Conservation (phyloP, 768 basidiomycete genomes). For the Dictyophora rubrovolvata region DNA sequence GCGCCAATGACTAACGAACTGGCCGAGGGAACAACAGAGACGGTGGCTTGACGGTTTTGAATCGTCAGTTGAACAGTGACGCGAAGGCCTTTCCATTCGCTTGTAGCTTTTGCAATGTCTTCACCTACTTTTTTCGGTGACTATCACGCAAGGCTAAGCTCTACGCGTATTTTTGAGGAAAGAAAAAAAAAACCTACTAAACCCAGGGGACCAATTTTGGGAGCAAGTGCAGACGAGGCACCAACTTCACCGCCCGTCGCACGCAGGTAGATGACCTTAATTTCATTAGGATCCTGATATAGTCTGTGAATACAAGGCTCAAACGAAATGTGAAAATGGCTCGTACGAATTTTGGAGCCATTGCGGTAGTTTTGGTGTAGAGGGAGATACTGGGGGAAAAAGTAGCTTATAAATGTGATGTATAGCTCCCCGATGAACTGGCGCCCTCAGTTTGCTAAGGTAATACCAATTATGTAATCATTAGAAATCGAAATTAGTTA, state of each 20-base stretch:
- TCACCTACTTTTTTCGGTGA: conserved; percentile 99
- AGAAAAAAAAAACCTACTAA: conserved; percentile 49
- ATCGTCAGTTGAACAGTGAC: conserved; percentile 98
- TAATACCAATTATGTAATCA: background rate
- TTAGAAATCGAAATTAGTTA: too few species aligned
- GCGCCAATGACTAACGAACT: conserved; percentile 93
- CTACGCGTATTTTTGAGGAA: background rate
- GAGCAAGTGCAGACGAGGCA: conserved; percentile 95
- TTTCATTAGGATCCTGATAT: conserved; percentile 83
- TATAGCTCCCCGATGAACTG: conserved; percentile 3
- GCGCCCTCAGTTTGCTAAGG: background rate
- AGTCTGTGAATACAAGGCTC: background rate
- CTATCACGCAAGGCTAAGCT: conserved; percentile 29
- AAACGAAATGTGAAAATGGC: background rate
- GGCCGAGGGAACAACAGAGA: conserved; percentile 94
- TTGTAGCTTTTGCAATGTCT: conserved; percentile 99
- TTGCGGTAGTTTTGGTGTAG: conserved; percentile 24
- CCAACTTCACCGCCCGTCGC: conserved; percentile 99
- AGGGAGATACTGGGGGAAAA: background rate
- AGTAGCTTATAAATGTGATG: background rate
- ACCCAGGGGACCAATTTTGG: conserved; percentile 99
- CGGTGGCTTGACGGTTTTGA: conserved; percentile 98
- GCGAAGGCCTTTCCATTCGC: conserved; percentile 98
- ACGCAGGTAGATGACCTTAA: conserved; percentile 98
- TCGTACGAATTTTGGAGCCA: conserved; percentile 74